These are phyloP conservation scores for Lumnitzera racemosa DNA, from an alignment of 345 rosid species.

Conservation along the genomic window DNA sequence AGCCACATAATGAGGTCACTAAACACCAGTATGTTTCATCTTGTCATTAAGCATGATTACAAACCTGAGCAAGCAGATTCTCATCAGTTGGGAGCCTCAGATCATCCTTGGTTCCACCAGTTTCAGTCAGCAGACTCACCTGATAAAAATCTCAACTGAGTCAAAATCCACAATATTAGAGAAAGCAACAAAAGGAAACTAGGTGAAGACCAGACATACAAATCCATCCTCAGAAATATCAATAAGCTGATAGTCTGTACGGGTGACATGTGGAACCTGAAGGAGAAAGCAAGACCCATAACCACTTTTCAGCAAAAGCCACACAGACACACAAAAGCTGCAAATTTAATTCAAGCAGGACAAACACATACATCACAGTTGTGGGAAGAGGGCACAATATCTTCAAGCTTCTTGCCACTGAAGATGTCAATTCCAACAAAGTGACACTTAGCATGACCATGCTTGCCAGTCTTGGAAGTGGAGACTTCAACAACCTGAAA, in stretches of 20 bases:
- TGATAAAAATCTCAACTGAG: not conserved
- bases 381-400: conserved; percentile 22
- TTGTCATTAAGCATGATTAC: not conserved
- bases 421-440: conserved; percentile 22
- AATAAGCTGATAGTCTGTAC: conserved; percentile 40
- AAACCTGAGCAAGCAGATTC: conserved; percentile 31
- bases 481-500: conserved; percentile 21
- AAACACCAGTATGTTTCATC: not conserved
- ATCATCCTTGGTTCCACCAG: conserved; percentile 43
- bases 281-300: not conserved
- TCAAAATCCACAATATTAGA: not conserved
- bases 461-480: conserved; percentile 23
- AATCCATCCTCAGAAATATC: conserved; percentile 49
- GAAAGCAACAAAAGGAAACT: not conserved
- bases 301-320: not conserved
- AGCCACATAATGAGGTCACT: not conserved
- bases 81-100: conserved; percentile 47
- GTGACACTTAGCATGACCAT: conserved; percentile 22
- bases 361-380: conserved; percentile 16
- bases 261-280: conserved; percentile 37
- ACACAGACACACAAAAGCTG: not conserved
- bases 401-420: conserved; percentile 23
- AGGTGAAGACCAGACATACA: conserved; percentile 17
- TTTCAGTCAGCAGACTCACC: conserved; percentile 46
- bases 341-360: not conserved